A percentile compares a stretch with the other conserved stretches of the same genome.
These are phyloP conservation scores for Verticillium zaregamsianum DNA, from an alignment of 2,329 filamentous ascomycete species.

Conservation along the genomic window DNA sequence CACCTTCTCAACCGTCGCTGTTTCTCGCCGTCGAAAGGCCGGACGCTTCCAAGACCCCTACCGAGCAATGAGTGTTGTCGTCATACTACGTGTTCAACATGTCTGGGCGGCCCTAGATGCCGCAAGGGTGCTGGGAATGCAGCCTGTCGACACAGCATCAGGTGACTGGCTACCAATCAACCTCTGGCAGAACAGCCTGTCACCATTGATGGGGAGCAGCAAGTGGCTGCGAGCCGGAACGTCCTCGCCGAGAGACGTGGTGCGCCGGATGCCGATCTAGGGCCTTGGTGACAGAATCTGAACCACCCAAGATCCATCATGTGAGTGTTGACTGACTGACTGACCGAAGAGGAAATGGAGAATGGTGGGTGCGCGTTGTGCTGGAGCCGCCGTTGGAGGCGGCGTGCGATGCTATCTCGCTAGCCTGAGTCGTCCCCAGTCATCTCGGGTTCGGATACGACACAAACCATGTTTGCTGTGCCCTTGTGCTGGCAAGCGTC, in stretches of 20 bases:
- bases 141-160: not conserved
- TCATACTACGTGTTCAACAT: not conserved
- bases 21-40: not conserved
- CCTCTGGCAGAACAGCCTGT: not conserved
- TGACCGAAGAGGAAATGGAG: not conserved
- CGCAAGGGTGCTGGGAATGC: not conserved
- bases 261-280: not conserved
- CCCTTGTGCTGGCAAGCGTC: not conserved
- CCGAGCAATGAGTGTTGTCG: not conserved
- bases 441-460: not conserved
- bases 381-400: not conserved
- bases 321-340: not conserved
- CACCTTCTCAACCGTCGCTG: not conserved
- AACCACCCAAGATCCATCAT: not conserved
- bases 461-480: not conserved
- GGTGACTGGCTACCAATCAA: not conserved
- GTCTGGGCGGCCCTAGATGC: not conserved
- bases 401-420: not conserved
- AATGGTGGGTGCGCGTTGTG: not conserved
- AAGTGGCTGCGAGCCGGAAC: not conserved
- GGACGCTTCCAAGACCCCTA: too few relatives aligned
- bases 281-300: not conserved
- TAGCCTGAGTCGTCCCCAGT: not conserved
- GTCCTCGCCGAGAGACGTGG: not conserved
- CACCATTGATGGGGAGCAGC: not conserved